Conservation (phyloP, 805 yeast genomes). For the Starmerella ratchasimensis region DNA sequence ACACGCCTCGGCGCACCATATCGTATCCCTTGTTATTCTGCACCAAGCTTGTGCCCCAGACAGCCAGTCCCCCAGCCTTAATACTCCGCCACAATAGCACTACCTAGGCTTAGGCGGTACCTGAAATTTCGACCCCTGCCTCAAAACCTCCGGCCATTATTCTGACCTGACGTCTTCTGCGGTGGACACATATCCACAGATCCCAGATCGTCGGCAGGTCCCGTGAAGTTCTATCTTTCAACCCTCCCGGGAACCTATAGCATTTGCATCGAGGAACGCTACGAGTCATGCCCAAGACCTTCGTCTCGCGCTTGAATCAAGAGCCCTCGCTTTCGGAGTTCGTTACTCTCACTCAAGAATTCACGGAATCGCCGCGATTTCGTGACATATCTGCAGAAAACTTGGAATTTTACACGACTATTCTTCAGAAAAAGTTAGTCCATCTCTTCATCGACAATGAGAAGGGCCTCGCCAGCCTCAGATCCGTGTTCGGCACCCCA, state of each 20-base stretch:
- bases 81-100: too few species aligned
- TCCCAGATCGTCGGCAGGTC: not conserved
- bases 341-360: not conserved
- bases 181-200: too few species aligned
- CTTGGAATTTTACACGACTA: constrained; percentile 7
- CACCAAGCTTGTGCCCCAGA: too few species aligned
- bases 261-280: too few species aligned
- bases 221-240: not conserved
- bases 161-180: too few species aligned
- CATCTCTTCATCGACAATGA: constrained; percentile 1
- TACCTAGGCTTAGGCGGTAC: too few species aligned
- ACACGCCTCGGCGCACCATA: too few species aligned
- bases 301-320: not conserved
- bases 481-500: constrained; percentile 4
- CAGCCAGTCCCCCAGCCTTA: too few species aligned
- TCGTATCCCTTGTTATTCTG: too few species aligned
- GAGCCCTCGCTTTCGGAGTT: constrained; percentile 4
- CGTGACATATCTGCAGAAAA: not conserved
- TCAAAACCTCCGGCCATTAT: too few species aligned
- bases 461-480: not conserved
- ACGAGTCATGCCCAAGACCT: too few species aligned
- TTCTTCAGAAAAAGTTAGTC: constrained; percentile 4
- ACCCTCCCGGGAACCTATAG: not conserved
- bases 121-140: too few species aligned
- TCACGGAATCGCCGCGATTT: not conserved